Base-by-base conservation (phyloP, 169 alveolate species). In the Cryptosporidium xiaoi region DNA sequence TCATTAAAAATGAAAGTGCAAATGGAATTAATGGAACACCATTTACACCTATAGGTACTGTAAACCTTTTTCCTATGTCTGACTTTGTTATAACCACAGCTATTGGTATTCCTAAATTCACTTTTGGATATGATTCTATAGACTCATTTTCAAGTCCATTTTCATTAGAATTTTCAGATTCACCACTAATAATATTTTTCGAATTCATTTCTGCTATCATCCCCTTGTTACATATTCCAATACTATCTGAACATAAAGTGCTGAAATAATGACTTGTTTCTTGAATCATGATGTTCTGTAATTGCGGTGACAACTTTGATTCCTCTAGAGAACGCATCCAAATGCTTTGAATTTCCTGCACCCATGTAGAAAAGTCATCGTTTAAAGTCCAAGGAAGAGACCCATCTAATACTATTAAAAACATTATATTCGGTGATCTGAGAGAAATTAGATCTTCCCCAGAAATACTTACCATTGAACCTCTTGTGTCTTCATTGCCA, bases 341-440 rank as follows among this genome's bases (percentile, higher is more conserved):
- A n/a, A 65, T 56, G 15, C 64, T 71, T 53, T 77, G 87, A 15
- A 77, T 77, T 36, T 56, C 53, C n/a, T 77, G 87, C 2, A 77
- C 10, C 87, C 87, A 77, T 15, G 71, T 77, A 13, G 40, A 51
- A 51, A 77, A 62, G 48, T 77, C 87, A 16, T 77, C 87, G 36
- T 56, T 77, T 40, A 77, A 62, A 18, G 87, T 62, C 87, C 87
- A 77, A n/a, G 87, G 87, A 7, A 77, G n/a, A 40, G 87, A 77
- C 6, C 77, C 40, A 27, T 77, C 87, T 16, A 77, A 77, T 10
- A 77, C 71, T 34, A 77, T 62, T 10, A 77, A 48, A 77, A 77
- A 77, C 87, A 77, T 60, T 8, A 77, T 24, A 27, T 60, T 77
- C 27, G 87, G 87, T 20, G 83, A 53, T n/a, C 56, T 27, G 0